Evolutionary conservation across 805 yeast species (phyloP), one percentile per base, ranked within the genome.

Genomic region (Candida ortonii): DNA sequence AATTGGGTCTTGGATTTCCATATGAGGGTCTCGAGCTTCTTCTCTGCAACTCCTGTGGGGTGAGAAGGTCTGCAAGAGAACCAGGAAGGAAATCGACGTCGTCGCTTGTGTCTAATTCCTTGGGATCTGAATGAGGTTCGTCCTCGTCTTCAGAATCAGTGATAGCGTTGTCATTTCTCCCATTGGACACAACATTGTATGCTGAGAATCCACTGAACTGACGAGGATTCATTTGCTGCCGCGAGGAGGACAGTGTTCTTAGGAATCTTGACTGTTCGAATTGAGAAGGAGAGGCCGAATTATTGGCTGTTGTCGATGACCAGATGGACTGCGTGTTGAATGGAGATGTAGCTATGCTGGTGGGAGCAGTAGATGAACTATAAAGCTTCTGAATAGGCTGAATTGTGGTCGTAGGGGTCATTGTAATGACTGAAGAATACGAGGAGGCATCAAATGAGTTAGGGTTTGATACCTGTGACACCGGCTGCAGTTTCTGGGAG

Each of bases 1-100:
- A 36, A 6, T 7, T 25, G 12, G 35, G 45, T 29, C 28, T 30
- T 31, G 38, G 22, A 6, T 24, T 24, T 16, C 44, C 34, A 31
- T 30, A 32, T 13, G 52, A 40, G 15, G 53, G 49, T 39, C 86
- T 67, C 8, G 88, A 79, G 32, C 68, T 71, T 41, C 87, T 76
- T 28, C 96, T 69, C 39, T 61, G 62, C 14, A 83, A 59, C 53
- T 88, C 96, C 46, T 77, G 84, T 0, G 95, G 94, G 0, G 95
- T 85, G 30, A 89, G 62, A 31, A 87, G 64, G 45, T 86, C 95
- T n/a, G 80, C 74, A 23, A 88, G 62, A 18, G 89, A 76, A 5
- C 81, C 78, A 1, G 97, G 97, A 3, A 88, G 83, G 47, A 77
- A 83, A 52, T 84, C 95, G 45, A 84, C 89, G 29, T 74, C 84